A percentile compares a stretch with the other conserved stretches of the same genome.
phyloP scores from a whole-genome alignment of 495 filamentous ascomycete species.

The Neurospora sp. region DNA sequence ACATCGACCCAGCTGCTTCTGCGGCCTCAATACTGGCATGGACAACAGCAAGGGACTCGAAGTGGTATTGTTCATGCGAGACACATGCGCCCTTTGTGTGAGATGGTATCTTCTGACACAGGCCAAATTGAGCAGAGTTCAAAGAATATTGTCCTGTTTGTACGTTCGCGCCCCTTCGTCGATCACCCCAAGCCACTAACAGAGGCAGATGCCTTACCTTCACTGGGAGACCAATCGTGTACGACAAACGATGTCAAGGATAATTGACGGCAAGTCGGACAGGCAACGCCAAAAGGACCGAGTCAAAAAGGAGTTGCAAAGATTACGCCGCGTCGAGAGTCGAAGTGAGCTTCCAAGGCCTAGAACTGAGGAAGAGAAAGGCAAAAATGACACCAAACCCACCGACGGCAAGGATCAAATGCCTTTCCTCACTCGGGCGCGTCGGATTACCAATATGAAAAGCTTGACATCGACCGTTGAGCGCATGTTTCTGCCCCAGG shows the following conservation, averaged over 20 bases:
- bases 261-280: slow-evolving; percentile 3
- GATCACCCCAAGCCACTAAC: neutral
- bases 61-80: slow-evolving; percentile 23
- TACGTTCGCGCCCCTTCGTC: neutral
- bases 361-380: too few species aligned
- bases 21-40: slow-evolving; percentile 19
- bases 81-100: slow-evolving; percentile 28
- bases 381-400: too few species aligned
- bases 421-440: neutral
- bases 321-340: neutral
- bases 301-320: neutral
- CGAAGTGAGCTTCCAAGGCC: neutral
- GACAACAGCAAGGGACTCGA: slow-evolving; percentile 17
- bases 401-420: too few species aligned
- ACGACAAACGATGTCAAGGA: slow-evolving; percentile 19
- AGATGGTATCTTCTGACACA: slow-evolving; percentile 12
- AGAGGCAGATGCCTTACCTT: slow-evolving; percentile 51
- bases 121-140: neutral
- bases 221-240: slow-evolving; percentile 53
- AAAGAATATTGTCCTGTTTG: neutral
- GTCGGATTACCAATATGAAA: neutral
- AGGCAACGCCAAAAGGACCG: slow-evolving; percentile 5
- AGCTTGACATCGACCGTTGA: neutral
- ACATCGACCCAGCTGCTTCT: slow-evolving; percentile 8
- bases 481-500: neutral